phyloP scores from a whole-genome alignment of 106 monocot genomes.

The Narthecium ossifragum region DNA sequence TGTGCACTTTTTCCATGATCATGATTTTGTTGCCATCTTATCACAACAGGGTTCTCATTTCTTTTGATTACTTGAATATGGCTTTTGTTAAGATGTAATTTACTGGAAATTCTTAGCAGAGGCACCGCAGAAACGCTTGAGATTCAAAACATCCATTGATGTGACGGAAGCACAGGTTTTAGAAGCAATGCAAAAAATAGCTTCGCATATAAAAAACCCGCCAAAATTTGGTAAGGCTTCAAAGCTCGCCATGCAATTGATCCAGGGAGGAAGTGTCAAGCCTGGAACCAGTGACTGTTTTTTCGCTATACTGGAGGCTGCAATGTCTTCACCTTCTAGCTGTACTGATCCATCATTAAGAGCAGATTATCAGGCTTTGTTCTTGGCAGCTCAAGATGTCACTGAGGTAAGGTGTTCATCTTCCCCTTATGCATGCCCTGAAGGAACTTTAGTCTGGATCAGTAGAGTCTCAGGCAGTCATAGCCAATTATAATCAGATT shows the following conservation, averaged over 20 bases:
- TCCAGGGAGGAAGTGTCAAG: conserved; percentile 84
- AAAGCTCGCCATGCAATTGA: conserved; percentile 79
- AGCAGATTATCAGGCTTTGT: conserved; percentile 69
- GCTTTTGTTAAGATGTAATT: no score
- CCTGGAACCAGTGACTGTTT: conserved; percentile 66
- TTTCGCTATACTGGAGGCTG: conserved; percentile 63
- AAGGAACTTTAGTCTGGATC: no score
- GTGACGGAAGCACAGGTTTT: conserved; percentile 62
- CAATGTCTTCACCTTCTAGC: conserved; percentile 64
- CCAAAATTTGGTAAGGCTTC: conserved; percentile 96
- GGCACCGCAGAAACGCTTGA: conserved; percentile 46
- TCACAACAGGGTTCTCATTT: no score
- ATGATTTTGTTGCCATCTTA: no score
- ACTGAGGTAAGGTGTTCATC: conserved; percentile 65
- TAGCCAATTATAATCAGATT: no score
- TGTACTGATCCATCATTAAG: conserved; percentile 61
- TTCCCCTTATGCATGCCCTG: no score
- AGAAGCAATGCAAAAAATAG: conserved; percentile 92
- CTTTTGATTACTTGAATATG: no score
- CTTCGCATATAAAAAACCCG: conserved; percentile 87
- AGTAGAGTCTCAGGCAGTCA: no score
- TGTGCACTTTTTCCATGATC: no score
- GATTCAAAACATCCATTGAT: conserved; percentile 83
- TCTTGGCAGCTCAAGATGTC: conserved; percentile 61
- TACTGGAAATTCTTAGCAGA: conserved; percentile 7